Percentiles rank a stretch among this genome's conserved stretches.
These are phyloP conservation scores for Diplodia seriata DNA, from an alignment of 2,329 filamentous ascomycete species.

Conservation along the genomic window DNA sequence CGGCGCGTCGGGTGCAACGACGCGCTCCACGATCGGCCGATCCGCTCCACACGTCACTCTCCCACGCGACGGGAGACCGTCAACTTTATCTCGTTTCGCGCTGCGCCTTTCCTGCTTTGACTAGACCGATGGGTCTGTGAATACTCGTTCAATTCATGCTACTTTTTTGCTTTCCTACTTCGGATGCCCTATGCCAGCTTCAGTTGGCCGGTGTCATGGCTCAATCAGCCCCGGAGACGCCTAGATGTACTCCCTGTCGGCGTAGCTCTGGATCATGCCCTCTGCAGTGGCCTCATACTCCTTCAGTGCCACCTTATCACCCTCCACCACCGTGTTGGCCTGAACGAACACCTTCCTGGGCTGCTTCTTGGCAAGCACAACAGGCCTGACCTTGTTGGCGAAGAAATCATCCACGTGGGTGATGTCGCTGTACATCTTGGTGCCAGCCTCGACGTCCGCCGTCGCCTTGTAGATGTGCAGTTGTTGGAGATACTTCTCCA, in stretches of 20 bases:
- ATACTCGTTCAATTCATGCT: conserved; percentile 8
- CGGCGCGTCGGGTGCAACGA: conserved; percentile 13
- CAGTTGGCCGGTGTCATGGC: background rate
- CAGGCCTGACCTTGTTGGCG: conserved; percentile 77
- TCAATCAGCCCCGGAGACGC: background rate
- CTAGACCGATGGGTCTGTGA: background rate
- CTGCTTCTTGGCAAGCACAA: conserved; percentile 78
- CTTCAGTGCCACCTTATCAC: conserved; percentile 74
- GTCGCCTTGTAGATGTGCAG: conserved; percentile 92
- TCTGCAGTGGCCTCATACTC: conserved; percentile 84
- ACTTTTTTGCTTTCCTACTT: conserved; percentile 15
- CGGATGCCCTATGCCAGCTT: background rate
- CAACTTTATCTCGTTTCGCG: conserved; percentile 13
- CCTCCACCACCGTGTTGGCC: conserved; percentile 78
- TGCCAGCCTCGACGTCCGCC: conserved; percentile 80
- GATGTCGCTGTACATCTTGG: conserved; percentile 81
- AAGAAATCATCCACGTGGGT: conserved; percentile 87
- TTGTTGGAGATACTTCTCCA: conserved; percentile 87
- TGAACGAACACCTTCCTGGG: conserved; percentile 93
- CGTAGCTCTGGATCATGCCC: conserved; percentile 65
- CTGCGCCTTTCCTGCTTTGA: conserved; percentile 19
- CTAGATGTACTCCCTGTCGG: conserved; percentile 47
- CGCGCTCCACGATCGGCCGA: conserved; percentile 26
- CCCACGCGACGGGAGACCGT: conserved; percentile 2
- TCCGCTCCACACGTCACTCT: conserved; percentile 24